Evolutionary conservation across 345 rosid genomes (phyloP).

Genomic region (Citrus medica): DNA sequence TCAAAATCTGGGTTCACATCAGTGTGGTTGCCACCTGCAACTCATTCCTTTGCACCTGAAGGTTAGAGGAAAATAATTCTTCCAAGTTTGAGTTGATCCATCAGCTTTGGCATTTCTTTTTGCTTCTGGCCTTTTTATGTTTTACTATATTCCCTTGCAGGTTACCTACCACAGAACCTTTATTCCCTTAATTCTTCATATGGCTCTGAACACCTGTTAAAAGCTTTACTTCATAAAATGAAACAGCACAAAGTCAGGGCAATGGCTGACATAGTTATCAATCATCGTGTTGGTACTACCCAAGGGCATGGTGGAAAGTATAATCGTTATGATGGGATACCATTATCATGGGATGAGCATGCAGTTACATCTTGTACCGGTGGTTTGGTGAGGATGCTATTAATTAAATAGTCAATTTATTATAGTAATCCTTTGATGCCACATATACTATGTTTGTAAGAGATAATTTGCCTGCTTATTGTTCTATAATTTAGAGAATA

Average conservation of each 20-base stretch:
- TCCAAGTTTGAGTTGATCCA: constrained; percentile 1
- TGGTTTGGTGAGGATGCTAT: constrained; percentile 52
- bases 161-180: constrained; percentile 90
- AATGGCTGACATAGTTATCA: constrained; percentile 94
- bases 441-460: background rate
- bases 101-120: background rate
- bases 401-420: constrained; percentile 2
- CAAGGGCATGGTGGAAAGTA: constrained; percentile 81
- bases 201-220: constrained; percentile 72
- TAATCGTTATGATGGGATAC: constrained; percentile 87
- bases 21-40: constrained; percentile 85
- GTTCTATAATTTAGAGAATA: background rate
- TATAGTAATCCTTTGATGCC: background rate
- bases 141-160: constrained; percentile 24
- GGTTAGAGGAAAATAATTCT: constrained; percentile 36
- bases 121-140: background rate
- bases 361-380: constrained; percentile 93
- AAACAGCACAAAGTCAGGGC: constrained; percentile 73
- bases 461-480: background rate
- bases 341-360: constrained; percentile 74
- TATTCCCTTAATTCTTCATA: constrained; percentile 75
- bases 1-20: constrained; percentile 89
- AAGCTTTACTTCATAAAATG: constrained; percentile 68
- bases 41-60: constrained; percentile 75
- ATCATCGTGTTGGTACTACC: constrained; percentile 87